Evolutionary conservation across 495 filamentous ascomycete genomes (phyloP).

Genomic region (Amorphotheca resinae): DNA sequence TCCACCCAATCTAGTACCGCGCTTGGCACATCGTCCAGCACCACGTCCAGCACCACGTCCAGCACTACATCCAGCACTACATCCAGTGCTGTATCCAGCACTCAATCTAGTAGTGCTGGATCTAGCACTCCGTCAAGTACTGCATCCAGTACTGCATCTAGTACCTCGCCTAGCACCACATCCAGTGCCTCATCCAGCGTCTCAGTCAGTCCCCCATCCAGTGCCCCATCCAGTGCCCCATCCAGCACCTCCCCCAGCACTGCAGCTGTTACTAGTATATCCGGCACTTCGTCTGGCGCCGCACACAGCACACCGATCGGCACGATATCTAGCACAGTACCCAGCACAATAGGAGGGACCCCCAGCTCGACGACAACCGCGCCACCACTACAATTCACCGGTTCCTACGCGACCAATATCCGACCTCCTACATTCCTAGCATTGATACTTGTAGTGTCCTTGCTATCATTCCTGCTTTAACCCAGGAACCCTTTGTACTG

Average conservation of each 20-base stretch:
- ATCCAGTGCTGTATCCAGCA: too few species aligned
- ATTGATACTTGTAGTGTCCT: neutral
- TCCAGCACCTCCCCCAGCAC: too few species aligned
- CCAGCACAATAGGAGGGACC: too few species aligned
- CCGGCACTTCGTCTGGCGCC: too few species aligned
- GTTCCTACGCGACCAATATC: neutral
- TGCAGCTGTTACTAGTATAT: too few species aligned
- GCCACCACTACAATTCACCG: neutral
- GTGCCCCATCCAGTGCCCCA: too few species aligned
- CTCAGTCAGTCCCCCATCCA: too few species aligned
- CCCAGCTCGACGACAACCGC: neutral
- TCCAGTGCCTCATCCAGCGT: too few species aligned
- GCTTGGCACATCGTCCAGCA: neutral
- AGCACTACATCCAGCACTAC: neutral
- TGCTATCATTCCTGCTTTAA: neutral
- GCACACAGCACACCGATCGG: too few species aligned
- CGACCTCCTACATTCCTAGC: neutral
- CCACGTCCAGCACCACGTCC: neutral
- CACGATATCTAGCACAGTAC: too few species aligned
- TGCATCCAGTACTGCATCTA: neutral
- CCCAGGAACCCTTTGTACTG: too few species aligned
- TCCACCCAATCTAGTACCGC: neutral
- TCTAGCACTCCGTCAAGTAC: neutral
- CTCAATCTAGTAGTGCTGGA: too few species aligned
- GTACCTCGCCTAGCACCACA: neutral